phyloP scores from a whole-genome alignment of 192 early-diverging fungal species.

The Geosiphon pyriformis region DNA sequence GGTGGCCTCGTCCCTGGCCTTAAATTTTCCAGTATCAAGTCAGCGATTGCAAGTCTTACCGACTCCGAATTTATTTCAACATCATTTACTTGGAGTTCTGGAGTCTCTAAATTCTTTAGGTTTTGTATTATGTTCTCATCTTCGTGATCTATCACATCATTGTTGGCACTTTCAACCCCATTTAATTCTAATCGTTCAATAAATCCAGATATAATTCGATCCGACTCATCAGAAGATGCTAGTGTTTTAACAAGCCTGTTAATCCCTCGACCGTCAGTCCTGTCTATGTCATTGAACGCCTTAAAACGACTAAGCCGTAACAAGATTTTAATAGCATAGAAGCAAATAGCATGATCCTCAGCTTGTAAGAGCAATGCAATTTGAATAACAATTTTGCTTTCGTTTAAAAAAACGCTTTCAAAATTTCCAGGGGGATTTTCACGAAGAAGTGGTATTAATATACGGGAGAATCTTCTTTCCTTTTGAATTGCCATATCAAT shows the following conservation, averaged over 20 bases:
- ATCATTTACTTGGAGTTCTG: slow-evolving; percentile 37
- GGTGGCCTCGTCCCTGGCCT: slow-evolving; percentile 49
- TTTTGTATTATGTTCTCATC: background rate
- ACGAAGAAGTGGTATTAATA: slow-evolving; percentile 53
- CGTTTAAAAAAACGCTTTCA: slow-evolving; percentile 74
- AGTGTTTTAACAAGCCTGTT: slow-evolving; percentile 73
- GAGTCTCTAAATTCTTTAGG: background rate
- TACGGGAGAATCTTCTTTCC: slow-evolving; percentile 71
- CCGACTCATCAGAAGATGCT: slow-evolving; percentile 52
- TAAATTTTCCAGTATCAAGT: slow-evolving; percentile 78
- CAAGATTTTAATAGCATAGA: slow-evolving; percentile 66
- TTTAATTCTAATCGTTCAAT: slow-evolving; percentile 69
- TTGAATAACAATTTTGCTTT: slow-evolving; percentile 59
- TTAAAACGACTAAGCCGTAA: slow-evolving; percentile 63
- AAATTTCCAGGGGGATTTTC: slow-evolving; percentile 44
- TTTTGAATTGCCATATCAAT: slow-evolving; percentile 60
- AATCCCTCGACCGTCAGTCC: slow-evolving; percentile 32
- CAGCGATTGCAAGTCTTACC: slow-evolving; percentile 77
- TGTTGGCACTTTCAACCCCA: slow-evolving; percentile 34
- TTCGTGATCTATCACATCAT: slow-evolving; percentile 19
- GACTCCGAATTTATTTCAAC: slow-evolving; percentile 31
- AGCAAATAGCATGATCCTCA: slow-evolving; percentile 64
- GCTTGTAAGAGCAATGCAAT: slow-evolving; percentile 70
- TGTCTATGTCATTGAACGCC: background rate
- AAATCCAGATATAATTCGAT: slow-evolving; percentile 72